Evolutionary conservation across 2,329 filamentous ascomycete genomes (phyloP).

Genomic region (Aureobasidium sp.): DNA sequence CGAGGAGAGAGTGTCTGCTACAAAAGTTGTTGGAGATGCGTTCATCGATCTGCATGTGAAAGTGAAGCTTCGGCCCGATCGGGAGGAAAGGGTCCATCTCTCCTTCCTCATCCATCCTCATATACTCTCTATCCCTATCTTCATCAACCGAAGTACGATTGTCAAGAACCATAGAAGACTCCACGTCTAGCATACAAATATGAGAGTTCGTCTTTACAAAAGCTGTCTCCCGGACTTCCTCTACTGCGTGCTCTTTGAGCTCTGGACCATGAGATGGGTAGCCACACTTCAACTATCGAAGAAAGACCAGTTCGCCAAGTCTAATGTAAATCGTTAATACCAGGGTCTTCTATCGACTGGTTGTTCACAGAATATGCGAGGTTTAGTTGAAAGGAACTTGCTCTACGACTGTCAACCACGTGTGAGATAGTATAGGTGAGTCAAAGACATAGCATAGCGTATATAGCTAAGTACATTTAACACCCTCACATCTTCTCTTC

Average conservation of each 20-base stretch:
- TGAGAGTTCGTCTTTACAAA: too few species aligned
- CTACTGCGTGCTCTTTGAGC: too few species aligned
- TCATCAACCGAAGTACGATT: background rate
- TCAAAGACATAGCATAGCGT: background rate
- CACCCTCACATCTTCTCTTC: background rate
- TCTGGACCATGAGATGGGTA: background rate
- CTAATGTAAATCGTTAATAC: background rate
- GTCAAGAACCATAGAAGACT: background rate
- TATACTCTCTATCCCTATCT: background rate
- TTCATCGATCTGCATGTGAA: conserved; percentile 16
- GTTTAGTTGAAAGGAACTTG: background rate
- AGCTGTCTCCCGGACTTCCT: background rate
- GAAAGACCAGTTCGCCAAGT: background rate
- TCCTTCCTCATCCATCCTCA: background rate
- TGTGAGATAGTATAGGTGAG: background rate
- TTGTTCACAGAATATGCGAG: background rate
- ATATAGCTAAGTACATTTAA: background rate
- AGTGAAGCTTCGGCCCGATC: conserved; percentile 4
- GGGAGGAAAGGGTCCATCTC: conserved; percentile 1
- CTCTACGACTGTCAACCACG: background rate
- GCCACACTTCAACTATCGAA: too few species aligned
- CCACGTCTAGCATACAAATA: background rate
- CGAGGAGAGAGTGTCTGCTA: background rate
- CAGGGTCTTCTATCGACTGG: background rate
- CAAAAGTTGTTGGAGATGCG: conserved; percentile 11